Conservation (phyloP, 352 stramenopile species). For the Plasmopara muralis region DNA sequence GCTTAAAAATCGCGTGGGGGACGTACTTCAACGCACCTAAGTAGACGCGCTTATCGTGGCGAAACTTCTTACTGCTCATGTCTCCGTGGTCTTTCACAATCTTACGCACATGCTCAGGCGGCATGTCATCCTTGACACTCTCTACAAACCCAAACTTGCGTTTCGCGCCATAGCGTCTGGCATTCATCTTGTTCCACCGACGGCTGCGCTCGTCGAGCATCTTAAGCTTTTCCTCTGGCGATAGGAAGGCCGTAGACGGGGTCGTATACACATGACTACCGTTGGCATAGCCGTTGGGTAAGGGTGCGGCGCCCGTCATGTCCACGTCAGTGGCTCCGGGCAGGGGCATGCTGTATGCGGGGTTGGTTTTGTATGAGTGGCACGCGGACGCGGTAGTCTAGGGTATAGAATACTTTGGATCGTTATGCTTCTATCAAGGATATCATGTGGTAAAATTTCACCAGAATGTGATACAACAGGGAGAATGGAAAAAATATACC, state of each 20-base stretch:
- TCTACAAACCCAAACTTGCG: slow-evolving; percentile 92
- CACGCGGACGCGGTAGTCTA: slow-evolving; percentile 1
- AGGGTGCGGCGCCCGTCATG: slow-evolving; percentile 17
- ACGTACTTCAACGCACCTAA: slow-evolving; percentile 99
- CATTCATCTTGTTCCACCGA: slow-evolving; percentile 87
- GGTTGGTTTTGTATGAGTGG: slow-evolving; percentile 19
- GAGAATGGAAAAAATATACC: no score
- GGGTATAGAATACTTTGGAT: slow-evolving; percentile 7
- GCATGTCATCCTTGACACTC: slow-evolving; percentile 88
- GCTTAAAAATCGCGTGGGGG: slow-evolving; percentile 98
- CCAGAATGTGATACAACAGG: background rate
- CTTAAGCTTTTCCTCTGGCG: slow-evolving; percentile 49
- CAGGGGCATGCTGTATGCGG: slow-evolving; percentile 16
- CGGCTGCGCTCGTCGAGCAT: slow-evolving; percentile 76
- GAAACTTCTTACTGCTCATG: slow-evolving; percentile 99
- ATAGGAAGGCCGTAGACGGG: slow-evolving; percentile 12
- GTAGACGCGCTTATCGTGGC: slow-evolving; percentile 98
- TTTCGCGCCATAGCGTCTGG: slow-evolving; percentile 93
- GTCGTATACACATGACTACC: slow-evolving; percentile 1
- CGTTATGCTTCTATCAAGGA: slow-evolving; percentile 2
- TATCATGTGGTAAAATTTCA: background rate
- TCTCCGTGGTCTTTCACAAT: slow-evolving; percentile 99
- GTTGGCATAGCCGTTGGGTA: slow-evolving; percentile 9
- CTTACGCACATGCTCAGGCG: slow-evolving; percentile 97
- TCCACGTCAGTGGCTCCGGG: slow-evolving; percentile 23